These are phyloP conservation scores for Piper longum DNA, from an alignment of 164 flowering plant species.

Conservation along the genomic window DNA sequence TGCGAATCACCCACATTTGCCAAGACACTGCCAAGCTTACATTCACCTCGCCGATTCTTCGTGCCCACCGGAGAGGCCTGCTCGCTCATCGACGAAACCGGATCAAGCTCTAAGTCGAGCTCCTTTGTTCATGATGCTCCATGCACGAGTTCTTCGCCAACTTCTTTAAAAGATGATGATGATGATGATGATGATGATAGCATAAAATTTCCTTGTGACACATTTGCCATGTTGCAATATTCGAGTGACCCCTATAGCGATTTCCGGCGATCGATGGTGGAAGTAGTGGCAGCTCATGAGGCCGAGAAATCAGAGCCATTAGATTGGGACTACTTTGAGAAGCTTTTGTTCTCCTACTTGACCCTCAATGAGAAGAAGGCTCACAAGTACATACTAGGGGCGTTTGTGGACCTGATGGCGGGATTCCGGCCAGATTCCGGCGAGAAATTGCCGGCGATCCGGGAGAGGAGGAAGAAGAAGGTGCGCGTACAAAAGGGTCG, in stretches of 20 bases:
- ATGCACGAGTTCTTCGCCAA: not conserved
- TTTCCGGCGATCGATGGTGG: constrained; percentile 61
- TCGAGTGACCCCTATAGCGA: constrained; percentile 45
- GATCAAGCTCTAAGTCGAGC: constrained; percentile 3
- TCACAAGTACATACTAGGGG: constrained; percentile 44
- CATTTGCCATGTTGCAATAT: constrained; percentile 35
- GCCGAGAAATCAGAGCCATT: constrained; percentile 9
- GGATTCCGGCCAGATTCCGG: constrained; percentile 20
- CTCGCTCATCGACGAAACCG: constrained; percentile 20
- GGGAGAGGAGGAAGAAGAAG: constrained; percentile 11
- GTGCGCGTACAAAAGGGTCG: constrained; percentile 1
- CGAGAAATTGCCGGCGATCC: constrained; percentile 3
- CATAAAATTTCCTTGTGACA: constrained; percentile 20
- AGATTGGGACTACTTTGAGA: constrained; percentile 86
- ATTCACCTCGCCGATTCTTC: constrained; percentile 35
- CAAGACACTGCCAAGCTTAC: constrained; percentile 22
- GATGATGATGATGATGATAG: constrained; percentile 1
- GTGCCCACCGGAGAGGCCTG: constrained; percentile 25
- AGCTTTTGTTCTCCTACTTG: constrained; percentile 58
- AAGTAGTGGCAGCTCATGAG: constrained; percentile 24
- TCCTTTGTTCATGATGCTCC: not conserved
- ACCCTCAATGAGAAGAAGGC: constrained; percentile 56
- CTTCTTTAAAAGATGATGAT: not conserved
- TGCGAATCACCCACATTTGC: constrained; percentile 17
- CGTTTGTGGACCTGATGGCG: constrained; percentile 49